Evolutionary conservation across 257 asterid genomes (phyloP).

Genomic region (Penstemon eatonii): DNA sequence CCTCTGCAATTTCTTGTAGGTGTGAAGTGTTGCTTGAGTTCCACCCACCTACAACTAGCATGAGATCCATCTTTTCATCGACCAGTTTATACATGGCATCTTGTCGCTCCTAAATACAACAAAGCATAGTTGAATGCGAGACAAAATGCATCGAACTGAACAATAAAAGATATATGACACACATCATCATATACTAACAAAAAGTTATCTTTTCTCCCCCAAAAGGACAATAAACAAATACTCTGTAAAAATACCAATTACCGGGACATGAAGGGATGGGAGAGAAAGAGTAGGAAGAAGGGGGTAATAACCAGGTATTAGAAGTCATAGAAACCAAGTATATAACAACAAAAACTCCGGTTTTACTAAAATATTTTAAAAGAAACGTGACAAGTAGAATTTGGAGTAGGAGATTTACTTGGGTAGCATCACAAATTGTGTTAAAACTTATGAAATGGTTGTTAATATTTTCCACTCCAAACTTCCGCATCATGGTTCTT

Average conservation of each 20-base stretch:
- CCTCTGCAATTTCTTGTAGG: slow-evolving; percentile 94
- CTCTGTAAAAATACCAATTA: too few relatives aligned
- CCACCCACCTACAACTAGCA: slow-evolving; percentile 97
- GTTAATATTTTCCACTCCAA: slow-evolving; percentile 82
- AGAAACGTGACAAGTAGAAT: slow-evolving; percentile 19
- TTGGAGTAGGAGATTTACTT: slow-evolving; percentile 47
- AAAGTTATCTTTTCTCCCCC: too few relatives aligned
- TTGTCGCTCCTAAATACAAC: slow-evolving; percentile 75
- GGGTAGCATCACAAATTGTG: slow-evolving; percentile 99
- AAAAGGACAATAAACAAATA: too few relatives aligned
- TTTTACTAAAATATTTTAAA: slow-evolving; percentile 3
- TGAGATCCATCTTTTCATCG: slow-evolving; percentile 72
- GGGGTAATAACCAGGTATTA: not conserved
- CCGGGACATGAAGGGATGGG: too few relatives aligned
- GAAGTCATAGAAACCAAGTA: slow-evolving; percentile 3
- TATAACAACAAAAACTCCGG: not conserved
- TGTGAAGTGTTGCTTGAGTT: slow-evolving; percentile 99
- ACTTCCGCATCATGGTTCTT: slow-evolving; percentile 83
- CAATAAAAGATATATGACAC: not conserved
- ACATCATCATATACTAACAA: not conserved
- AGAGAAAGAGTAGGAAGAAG: not conserved
- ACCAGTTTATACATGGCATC: slow-evolving; percentile 99
- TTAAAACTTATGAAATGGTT: slow-evolving; percentile 91
- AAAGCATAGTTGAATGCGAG: slow-evolving; percentile 24
- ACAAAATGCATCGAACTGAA: slow-evolving; percentile 18